Evolutionary conservation across 257 asterid species (phyloP), one percentile per base, ranked within the genome.

Genomic region (Osmanthus fragrans): DNA sequence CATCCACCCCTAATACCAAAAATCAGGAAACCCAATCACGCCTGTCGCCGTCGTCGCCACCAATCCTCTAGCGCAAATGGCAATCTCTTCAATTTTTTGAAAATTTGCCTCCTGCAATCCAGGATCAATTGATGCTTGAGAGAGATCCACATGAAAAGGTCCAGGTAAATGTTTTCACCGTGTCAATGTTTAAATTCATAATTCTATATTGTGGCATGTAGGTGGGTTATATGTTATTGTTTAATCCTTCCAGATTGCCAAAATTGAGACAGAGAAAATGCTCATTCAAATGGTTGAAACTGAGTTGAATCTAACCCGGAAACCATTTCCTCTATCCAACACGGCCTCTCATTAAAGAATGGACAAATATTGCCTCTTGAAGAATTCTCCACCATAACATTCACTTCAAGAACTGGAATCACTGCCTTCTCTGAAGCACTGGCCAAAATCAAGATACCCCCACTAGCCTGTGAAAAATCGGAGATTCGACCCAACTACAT

Each of bases 211-310:
- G 33, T 68, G 3, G 12, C 10, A 4, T 72, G 64, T 80, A 47
- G 27, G 33, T 75, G 51, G 66, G 18, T 37, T 27, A 25, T 25
- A 25, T 25, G 27, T 25, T 25, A 51, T 34, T 73, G 37, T 49
- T 80, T 19, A 47, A 37, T 63, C 4, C 67, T 73, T 80, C 54
- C 80, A 88, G 96, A 83, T 83, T 45, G 99, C 99, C 45, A 93
- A 92, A 25, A 96, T 96, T 70, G 99, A 96, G 81, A 88, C 94
- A 4, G 92, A 89, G 82, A 91, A 91, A 79, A 91, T 91, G 94
- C 90, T 89, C 63, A 88, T 89, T 84, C 92, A 91, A 82, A 89
- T 91, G 96, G 96, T 89, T 13, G 96, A 91, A 75, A 78, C 94
- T 32, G 94, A 89, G 83, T 83, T 91, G 85, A 89, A 83, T 54